Percentiles rank a stretch among this genome's conserved stretches.
Evolutionary conservation across 495 filamentous ascomycete genomes (phyloP).

Genomic region (Xylaria grammica): DNA sequence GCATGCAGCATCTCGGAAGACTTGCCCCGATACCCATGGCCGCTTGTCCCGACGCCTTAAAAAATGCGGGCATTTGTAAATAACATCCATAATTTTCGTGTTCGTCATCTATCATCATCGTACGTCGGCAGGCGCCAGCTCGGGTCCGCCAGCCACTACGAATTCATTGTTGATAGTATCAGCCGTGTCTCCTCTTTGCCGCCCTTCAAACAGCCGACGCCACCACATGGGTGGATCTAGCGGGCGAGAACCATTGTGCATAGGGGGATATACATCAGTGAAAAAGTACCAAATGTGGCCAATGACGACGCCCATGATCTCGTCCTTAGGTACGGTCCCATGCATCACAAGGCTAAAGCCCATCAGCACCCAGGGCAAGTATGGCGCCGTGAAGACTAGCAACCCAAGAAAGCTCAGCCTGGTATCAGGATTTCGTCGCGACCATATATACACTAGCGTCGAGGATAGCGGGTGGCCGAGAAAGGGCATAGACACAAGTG

Average conservation of each 20-base stretch:
- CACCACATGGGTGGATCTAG: conserved; percentile 93
- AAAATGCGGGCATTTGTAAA: conserved; percentile 31
- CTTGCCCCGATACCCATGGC: conserved; percentile 19
- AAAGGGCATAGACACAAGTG: conserved; percentile 85
- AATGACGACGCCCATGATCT: conserved; percentile 90
- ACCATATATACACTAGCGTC: conserved; percentile 98
- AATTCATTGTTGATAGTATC: conserved; percentile 58
- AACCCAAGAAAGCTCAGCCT: conserved; percentile 89
- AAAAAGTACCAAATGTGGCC: conserved; percentile 99
- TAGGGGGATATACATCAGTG: conserved; percentile 90
- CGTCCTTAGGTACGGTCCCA: conserved; percentile 88
- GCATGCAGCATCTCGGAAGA: conserved; percentile 18
- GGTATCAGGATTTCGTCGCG: conserved; percentile 89
- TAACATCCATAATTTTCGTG: not conserved
- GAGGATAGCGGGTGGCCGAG: conserved; percentile 88
- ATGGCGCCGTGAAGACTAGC: conserved; percentile 90
- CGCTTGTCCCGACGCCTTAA: conserved; percentile 34
- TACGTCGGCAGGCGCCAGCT: conserved; percentile 42
- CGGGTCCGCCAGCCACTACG: conserved; percentile 52
- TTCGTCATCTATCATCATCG: conserved; percentile 22
- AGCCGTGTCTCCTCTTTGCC: conserved; percentile 50
- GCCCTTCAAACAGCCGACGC: conserved; percentile 78
- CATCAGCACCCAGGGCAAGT: conserved; percentile 96
- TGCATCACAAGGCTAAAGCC: conserved; percentile 85
- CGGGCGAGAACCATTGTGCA: conserved; percentile 83